These are phyloP conservation scores for Colletotrichum horii DNA, from an alignment of 2,329 filamentous ascomycete species.

Conservation along the genomic window DNA sequence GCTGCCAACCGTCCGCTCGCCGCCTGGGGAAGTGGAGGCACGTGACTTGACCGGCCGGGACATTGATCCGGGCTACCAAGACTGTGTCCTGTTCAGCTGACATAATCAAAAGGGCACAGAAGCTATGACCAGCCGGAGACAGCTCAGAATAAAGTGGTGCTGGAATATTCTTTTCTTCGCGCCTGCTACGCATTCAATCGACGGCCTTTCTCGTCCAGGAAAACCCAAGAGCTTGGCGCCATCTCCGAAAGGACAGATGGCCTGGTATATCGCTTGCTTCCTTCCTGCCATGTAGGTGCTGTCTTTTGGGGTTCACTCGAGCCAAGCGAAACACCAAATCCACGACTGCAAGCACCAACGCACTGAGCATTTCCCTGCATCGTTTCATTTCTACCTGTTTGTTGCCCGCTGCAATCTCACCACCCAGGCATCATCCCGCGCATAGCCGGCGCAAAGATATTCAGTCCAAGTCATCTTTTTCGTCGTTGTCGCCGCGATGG, in stretches of 20 bases:
- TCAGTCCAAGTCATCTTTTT: not conserved
- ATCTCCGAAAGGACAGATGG: slow-evolving; percentile 6
- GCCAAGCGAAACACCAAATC: not conserved
- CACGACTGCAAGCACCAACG: not conserved
- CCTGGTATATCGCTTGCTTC: not conserved
- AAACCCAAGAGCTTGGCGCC: not conserved
- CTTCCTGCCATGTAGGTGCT: slow-evolving; percentile 18
- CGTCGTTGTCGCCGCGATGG: not conserved
- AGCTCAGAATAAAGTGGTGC: slow-evolving; percentile 19
- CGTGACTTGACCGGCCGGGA: not conserved
- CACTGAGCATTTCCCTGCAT: not conserved
- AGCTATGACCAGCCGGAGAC: slow-evolving; percentile 14
- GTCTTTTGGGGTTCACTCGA: not conserved
- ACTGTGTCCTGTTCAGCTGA: no score
- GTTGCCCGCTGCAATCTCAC: not conserved
- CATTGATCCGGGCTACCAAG: slow-evolving; percentile 18
- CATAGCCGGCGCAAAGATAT: not conserved
- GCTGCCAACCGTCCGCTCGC: slow-evolving; percentile 12
- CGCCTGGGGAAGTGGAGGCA: not conserved
- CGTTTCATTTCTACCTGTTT: not conserved
- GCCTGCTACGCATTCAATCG: not conserved
- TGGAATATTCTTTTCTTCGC: slow-evolving; percentile 17
- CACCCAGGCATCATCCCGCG: not conserved
- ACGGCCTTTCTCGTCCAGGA: not conserved
- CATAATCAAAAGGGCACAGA: not conserved